These are phyloP conservation scores for Hymenoscyphus scutula DNA, from an alignment of 2,329 filamentous ascomycete species.

Conservation along the genomic window DNA sequence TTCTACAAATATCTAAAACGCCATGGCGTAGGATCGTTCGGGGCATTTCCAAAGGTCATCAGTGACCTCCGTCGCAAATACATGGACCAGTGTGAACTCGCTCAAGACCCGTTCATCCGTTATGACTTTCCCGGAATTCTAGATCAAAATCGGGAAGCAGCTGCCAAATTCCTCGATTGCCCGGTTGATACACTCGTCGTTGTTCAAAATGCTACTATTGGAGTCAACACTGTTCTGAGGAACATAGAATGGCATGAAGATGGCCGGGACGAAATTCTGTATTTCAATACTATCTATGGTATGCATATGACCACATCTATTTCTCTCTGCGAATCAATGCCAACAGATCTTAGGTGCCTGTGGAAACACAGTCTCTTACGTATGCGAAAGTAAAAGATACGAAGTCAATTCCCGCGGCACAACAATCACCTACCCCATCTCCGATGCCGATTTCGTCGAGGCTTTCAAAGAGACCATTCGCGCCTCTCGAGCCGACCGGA, in stretches of 20 bases:
- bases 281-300: slow-evolving; percentile 72
- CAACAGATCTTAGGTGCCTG: slow-evolving; percentile 48
- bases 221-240: slow-evolving; percentile 75
- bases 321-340: background rate
- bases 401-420: slow-evolving; percentile 53
- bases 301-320: slow-evolving; percentile 38
- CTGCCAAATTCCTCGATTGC: slow-evolving; percentile 65
- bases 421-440: slow-evolving; percentile 63
- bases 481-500: slow-evolving; percentile 51
- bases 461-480: slow-evolving; percentile 60
- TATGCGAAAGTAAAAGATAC: slow-evolving; percentile 61
- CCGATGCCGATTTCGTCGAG: slow-evolving; percentile 63
- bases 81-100: slow-evolving; percentile 64
- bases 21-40: slow-evolving; percentile 63
- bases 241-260: slow-evolving; percentile 66
- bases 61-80: slow-evolving; percentile 58
- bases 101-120: slow-evolving; percentile 74
- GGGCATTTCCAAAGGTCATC: slow-evolving; percentile 66
- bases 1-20: background rate
- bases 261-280: slow-evolving; percentile 66
- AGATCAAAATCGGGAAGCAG: slow-evolving; percentile 59
- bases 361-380: slow-evolving; percentile 68
- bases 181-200: slow-evolving; percentile 68
- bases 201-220: slow-evolving; percentile 77
- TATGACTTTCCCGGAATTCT: slow-evolving; percentile 63